Base-by-base conservation (phyloP, 2,329 filamentous ascomycete species). In the Cytospora mali region DNA sequence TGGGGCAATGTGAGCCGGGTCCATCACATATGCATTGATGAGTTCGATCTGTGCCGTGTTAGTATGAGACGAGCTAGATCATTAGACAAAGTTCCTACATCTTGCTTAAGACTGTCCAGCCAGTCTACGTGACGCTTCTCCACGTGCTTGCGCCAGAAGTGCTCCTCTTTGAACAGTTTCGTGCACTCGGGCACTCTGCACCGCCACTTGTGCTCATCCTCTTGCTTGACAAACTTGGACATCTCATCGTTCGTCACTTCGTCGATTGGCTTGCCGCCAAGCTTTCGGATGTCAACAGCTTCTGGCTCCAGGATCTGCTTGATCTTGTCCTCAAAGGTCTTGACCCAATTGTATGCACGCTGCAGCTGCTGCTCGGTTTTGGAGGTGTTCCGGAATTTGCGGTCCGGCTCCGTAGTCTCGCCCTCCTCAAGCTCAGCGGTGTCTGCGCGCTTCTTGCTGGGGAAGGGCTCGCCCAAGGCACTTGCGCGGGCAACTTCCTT, bases 81-180 rank as follows among this genome's bases (percentile, higher is more conserved):
- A n/a, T n/a, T n/a, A n/a, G n/a, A n/a, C 13, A 33, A 31, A 18
- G 50, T 18, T 18, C 88, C 81, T 81, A 96, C 93, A 79, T 97
- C 94, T 73, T 89, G 88, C 74, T 89, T 90, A 67, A 97, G 79
- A 58, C 80, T 84, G 35, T 93, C 89, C 51, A 91, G 84, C 91
- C 93, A 99, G 59, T 98, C 94, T 0, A 85, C 75, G 74, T 99
- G 95, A 62, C 96, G 88, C 79, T 99, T 99, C 77, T 98, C 94
- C 18, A 98, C 89, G 71, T 99, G 95, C 81, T 99, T 99, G 71
- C 88, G 89, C 94, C 96, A 99, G 75, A 99, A 99, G 70, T 94
- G 88, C 50, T 96, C 90, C 63, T 95, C 95, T 76, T 98, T 98
- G 83, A 99, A 99, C 9, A 99, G 81, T 77, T 99, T 99, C 13